Evolutionary conservation across 73 alveolate species (phyloP).

Genomic region (Stentor roeselii): DNA sequence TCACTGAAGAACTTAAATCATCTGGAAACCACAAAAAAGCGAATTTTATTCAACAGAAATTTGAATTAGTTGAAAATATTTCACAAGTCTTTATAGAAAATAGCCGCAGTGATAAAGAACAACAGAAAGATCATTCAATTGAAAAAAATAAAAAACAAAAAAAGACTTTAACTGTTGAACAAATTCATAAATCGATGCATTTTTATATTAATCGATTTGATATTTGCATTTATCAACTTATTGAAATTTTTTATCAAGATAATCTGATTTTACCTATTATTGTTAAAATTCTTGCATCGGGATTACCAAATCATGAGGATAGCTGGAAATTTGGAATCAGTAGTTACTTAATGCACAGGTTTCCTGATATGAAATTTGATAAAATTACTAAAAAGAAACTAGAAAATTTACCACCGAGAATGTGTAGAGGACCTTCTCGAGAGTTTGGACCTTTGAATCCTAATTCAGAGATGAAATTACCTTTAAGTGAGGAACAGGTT

Average conservation of each 20-base stretch:
- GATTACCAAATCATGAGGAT: background rate
- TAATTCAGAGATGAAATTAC: background rate
- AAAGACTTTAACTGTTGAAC: too few species aligned
- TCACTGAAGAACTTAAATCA: too few species aligned
- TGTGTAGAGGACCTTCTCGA: background rate
- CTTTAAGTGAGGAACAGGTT: background rate
- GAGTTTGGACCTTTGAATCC: slow-evolving; percentile 21
- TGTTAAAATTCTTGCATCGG: background rate
- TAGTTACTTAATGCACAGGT: background rate
- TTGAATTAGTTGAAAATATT: too few species aligned
- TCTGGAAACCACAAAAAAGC: too few species aligned
- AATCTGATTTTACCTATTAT: background rate
- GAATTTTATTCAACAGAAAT: too few species aligned
- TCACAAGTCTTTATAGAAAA: too few species aligned
- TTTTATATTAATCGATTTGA: background rate
- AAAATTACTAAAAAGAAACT: background rate
- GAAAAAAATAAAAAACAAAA: too few species aligned
- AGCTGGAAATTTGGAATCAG: background rate
- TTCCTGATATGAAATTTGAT: background rate
- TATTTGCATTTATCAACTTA: background rate
- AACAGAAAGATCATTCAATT: too few species aligned
- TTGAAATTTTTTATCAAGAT: background rate
- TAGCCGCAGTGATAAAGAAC: too few species aligned
- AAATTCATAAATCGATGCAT: too few species aligned
- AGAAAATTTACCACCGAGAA: background rate